Evolutionary conservation across 78 protist species (phyloP).

Genomic region (Bigelowiella natans): DNA sequence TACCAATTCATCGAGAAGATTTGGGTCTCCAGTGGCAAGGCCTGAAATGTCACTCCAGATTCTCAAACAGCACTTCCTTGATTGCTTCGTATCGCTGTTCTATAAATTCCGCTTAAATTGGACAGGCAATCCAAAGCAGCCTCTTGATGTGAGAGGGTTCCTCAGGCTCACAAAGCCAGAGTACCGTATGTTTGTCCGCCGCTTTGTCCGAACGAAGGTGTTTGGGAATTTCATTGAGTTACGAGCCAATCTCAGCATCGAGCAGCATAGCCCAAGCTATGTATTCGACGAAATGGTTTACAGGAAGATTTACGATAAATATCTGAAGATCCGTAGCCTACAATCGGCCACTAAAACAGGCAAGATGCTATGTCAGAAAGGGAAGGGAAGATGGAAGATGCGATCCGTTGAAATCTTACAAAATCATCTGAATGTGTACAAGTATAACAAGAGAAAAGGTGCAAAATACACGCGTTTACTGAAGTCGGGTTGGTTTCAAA

Average conservation of each 20-base stretch:
- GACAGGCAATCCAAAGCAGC: not conserved
- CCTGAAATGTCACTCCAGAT: not conserved
- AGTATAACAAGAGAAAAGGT: not conserved
- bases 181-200: not conserved
- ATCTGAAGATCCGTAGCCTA: not conserved
- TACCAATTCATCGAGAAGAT: not conserved
- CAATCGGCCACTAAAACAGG: not conserved
- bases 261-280: not conserved
- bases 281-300: not conserved
- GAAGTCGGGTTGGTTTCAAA: not conserved
- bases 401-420: not conserved
- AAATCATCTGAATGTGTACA: not conserved
- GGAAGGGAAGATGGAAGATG: not conserved
- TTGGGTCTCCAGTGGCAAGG: not conserved
- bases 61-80: not conserved
- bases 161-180: not conserved
- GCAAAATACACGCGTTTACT: not conserved
- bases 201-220: not conserved
- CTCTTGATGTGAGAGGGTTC: not conserved
- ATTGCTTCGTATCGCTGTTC: not conserved
- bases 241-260: not conserved
- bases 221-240: not conserved
- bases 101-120: not conserved
- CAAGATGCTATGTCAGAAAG: not conserved
- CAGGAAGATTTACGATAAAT: not conserved